phyloP scores from a whole-genome alignment of 225 moss, liverwort and hornwort species.

The Climacium dendroides region DNA sequence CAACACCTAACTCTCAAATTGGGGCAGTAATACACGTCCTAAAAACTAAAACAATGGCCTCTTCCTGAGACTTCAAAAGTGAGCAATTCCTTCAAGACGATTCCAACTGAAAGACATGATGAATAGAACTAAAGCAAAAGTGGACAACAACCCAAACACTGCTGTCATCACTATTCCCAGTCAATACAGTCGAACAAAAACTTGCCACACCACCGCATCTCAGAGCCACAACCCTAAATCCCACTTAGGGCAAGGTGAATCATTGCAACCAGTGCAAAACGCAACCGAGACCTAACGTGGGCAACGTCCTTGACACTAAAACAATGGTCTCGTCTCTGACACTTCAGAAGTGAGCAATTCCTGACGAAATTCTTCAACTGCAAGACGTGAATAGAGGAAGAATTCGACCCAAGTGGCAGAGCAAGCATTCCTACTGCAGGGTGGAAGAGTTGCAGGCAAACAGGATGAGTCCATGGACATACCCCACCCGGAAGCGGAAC shows the following conservation, averaged over 20 bases:
- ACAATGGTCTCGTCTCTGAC: not conserved
- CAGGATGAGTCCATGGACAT: not conserved
- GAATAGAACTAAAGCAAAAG: not conserved
- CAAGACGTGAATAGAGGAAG: not conserved
- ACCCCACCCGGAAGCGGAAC: constrained; percentile 99
- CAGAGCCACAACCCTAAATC: not conserved
- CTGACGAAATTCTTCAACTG: not conserved
- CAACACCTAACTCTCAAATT: not conserved
- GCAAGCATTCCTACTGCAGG: not conserved
- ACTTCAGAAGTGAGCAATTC: not conserved
- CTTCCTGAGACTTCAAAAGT: not conserved
- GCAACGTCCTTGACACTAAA: not conserved
- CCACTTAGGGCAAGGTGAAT: not conserved
- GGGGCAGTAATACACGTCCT: not conserved
- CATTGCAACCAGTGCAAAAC: not conserved
- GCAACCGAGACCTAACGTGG: not conserved
- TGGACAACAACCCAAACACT: not conserved
- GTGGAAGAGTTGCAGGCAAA: not conserved
- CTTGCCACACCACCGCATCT: not conserved
- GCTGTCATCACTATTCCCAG: not conserved
- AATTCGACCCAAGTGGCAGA: not conserved
- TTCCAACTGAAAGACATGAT: not conserved
- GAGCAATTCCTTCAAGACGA: not conserved
- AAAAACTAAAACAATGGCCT: not conserved
- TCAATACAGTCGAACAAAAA: not conserved